Evolutionary conservation across 2,329 filamentous ascomycete genomes (phyloP).

Genomic region (Trichoderma gracile): DNA sequence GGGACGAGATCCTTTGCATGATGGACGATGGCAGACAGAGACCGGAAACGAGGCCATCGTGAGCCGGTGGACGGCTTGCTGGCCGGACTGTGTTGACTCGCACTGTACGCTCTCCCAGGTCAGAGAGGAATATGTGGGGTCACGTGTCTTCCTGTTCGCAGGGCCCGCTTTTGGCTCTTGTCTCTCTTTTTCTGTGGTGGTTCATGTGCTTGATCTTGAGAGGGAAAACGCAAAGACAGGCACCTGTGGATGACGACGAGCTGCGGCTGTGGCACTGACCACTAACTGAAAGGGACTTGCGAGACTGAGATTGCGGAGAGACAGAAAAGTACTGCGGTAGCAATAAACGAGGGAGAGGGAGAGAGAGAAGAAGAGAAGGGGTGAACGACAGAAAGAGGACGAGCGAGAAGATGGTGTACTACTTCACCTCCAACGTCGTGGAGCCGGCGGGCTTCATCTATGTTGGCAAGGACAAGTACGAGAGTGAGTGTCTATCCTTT

Average conservation of each 20-base stretch:
- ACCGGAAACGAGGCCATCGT: neutral
- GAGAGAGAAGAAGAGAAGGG: neutral
- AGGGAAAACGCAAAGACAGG: neutral
- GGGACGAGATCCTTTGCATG: neutral
- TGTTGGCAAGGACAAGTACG: constrained; percentile 97
- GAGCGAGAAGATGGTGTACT: constrained; percentile 89
- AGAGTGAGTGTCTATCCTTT: constrained; percentile 65
- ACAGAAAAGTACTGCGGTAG: neutral
- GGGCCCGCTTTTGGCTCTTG: neutral
- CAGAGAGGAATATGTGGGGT: neutral
- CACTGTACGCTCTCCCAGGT: neutral
- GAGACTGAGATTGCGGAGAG: neutral
- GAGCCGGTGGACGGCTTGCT: neutral
- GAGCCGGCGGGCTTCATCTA: constrained; percentile 85
- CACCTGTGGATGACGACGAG: neutral
- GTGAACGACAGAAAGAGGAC: neutral
- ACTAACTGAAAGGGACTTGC: neutral
- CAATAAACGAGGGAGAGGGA: neutral
- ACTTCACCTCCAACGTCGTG: constrained; percentile 86
- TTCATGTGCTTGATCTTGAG: neutral
- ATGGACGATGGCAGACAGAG: neutral
- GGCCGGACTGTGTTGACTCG: too few relatives aligned
- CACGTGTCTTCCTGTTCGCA: constrained; percentile 2
- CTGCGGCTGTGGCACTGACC: neutral
- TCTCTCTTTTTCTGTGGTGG: neutral